Percentiles rank a stretch among this genome's conserved stretches.
Evolutionary conservation across 495 filamentous ascomycete species (phyloP).

Genomic region (Lichina pygmaea): DNA sequence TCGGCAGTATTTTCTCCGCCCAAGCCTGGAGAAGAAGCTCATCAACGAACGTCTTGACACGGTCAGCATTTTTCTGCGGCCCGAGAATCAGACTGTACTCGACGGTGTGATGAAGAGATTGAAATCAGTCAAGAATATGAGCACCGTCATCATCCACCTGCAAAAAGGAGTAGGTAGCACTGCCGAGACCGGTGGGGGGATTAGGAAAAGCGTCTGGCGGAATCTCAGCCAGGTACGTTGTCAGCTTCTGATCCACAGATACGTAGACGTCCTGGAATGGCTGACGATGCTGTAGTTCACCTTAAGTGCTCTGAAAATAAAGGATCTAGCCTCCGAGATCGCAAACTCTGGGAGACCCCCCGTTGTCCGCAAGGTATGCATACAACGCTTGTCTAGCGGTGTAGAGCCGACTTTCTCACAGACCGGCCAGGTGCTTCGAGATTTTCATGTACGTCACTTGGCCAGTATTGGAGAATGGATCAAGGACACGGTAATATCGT

Average conservation of each 20-base stretch:
- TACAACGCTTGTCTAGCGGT: not conserved
- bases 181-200: slow-evolving; percentile 22
- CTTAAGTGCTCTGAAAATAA: slow-evolving; percentile 39
- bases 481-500: slow-evolving; percentile 23
- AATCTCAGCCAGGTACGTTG: slow-evolving; percentile 18
- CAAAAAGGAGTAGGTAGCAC: slow-evolving; percentile 43
- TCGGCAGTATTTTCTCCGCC: slow-evolving; percentile 63
- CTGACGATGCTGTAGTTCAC: slow-evolving; percentile 20
- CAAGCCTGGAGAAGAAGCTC: slow-evolving; percentile 34
- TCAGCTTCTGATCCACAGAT: not conserved
- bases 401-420: not conserved
- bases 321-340: slow-evolving; percentile 34
- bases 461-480: slow-evolving; percentile 41
- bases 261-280: not conserved
- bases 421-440: slow-evolving; percentile 11
- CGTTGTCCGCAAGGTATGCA: slow-evolving; percentile 29
- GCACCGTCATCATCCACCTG: slow-evolving; percentile 37
- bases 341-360: slow-evolving; percentile 23
- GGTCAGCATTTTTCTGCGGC: slow-evolving; percentile 37
- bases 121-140: slow-evolving; percentile 56
- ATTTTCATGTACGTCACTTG: slow-evolving; percentile 20
- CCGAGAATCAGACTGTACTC: slow-evolving; percentile 34
- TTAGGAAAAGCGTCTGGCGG: slow-evolving; percentile 46
- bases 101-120: slow-evolving; percentile 33
- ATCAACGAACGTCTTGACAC: slow-evolving; percentile 54